phyloP scores from a whole-genome alignment of 169 alveolate genomes.

The Eimeria brunetti region DNA sequence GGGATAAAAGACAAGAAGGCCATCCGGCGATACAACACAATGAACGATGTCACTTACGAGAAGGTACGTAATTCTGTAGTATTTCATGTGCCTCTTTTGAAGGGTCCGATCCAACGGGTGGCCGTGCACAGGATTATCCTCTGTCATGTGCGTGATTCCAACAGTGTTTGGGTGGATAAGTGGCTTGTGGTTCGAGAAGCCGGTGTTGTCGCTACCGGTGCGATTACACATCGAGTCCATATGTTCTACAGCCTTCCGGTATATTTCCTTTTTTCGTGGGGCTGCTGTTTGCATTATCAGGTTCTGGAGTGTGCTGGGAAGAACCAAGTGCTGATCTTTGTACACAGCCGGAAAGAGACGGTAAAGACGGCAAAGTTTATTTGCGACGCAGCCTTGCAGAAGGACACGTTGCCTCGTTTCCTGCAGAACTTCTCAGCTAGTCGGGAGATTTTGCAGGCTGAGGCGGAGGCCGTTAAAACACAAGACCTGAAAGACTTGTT shows the following conservation, averaged over 20 bases:
- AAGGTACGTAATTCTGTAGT: slow-evolving; percentile 86
- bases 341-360: slow-evolving; percentile 99
- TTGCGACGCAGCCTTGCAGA: slow-evolving; percentile 93
- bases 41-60: slow-evolving; percentile 97
- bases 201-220: background rate
- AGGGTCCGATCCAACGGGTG: background rate
- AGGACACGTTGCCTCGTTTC: slow-evolving; percentile 91
- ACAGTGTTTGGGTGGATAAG: background rate
- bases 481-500: slow-evolving; percentile 96
- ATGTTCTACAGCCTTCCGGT: background rate
- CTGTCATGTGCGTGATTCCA: background rate
- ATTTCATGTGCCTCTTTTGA: background rate
- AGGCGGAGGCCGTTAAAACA: slow-evolving; percentile 91
- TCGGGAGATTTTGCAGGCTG: slow-evolving; percentile 94
- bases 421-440: slow-evolving; percentile 94
- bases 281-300: slow-evolving; percentile 42
- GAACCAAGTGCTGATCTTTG: slow-evolving; percentile 97
- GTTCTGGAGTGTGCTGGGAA: slow-evolving; percentile 92
- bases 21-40: slow-evolving; percentile 94
- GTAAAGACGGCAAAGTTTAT: slow-evolving; percentile 96
- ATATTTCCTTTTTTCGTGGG: background rate
- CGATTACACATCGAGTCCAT: background rate
- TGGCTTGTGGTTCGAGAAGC: background rate
- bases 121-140: background rate
- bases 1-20: slow-evolving; percentile 99